Conservation (phyloP, 2,329 filamentous ascomycete species). For the Colletotrichum sp. region DNA sequence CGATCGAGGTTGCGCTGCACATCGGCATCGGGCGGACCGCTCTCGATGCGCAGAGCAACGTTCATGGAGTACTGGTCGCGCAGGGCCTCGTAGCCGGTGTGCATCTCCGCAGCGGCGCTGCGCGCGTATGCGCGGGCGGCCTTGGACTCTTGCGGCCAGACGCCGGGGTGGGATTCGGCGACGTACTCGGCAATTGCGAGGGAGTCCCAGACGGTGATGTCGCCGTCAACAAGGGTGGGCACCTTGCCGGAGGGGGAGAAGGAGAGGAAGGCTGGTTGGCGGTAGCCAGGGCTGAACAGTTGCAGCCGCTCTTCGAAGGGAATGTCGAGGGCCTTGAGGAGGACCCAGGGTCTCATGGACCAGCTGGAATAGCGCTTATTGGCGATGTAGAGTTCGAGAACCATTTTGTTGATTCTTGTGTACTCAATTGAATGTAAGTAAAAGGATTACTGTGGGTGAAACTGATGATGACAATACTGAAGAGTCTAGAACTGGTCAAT, state of each 20-base stretch:
- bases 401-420: constrained; percentile 28
- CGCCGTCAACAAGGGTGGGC: constrained; percentile 40
- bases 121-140: constrained; percentile 47
- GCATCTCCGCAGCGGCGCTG: constrained; percentile 51
- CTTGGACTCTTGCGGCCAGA: constrained; percentile 43
- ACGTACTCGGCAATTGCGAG: constrained; percentile 54
- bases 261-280: constrained; percentile 36
- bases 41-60: constrained; percentile 41
- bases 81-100: constrained; percentile 45
- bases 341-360: constrained; percentile 51
- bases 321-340: constrained; percentile 46
- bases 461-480: neutral
- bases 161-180: constrained; percentile 44
- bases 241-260: constrained; percentile 49
- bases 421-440: neutral
- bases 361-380: constrained; percentile 52
- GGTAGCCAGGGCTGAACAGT: constrained; percentile 33
- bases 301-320: constrained; percentile 46
- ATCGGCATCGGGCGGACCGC: constrained; percentile 26
- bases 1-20: constrained; percentile 40
- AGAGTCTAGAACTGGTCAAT: neutral
- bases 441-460: rapidly evolving
- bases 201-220: constrained; percentile 46
- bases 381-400: constrained; percentile 44
- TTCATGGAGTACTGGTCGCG: constrained; percentile 49